Base-by-base conservation (phyloP, 192 early-diverging fungal species). In the Irineochytrium annulatum region DNA sequence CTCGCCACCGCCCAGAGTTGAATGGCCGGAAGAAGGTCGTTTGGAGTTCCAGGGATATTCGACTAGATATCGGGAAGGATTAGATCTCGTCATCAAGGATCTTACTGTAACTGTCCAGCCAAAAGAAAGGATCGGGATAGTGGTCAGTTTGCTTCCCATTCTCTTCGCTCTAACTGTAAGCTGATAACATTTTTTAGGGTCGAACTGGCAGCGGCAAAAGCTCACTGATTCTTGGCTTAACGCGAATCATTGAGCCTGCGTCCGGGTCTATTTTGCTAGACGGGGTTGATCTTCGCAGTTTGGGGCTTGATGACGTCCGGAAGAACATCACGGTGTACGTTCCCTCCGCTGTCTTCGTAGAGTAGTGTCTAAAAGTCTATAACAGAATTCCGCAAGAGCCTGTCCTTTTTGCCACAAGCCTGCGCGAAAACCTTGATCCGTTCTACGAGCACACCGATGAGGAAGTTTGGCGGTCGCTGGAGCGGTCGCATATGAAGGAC, bases 351-450 rank as follows among this genome's bases (percentile, higher is more conserved):
- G 6, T 17, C 30, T n/a, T 57, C 6, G 3, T 26, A 28, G 19
- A 4, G 5, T 24, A 11, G 17, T 24, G 0, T 57, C 24, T 28
- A 14, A 17, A 22, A 17, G 24, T 30, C 29, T 17, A 43, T 26
- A 13, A 2, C 35, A 74, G 67, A 34, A 91, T 97, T 63, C 91
- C 93, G 34, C 92, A 97, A 74, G 91, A 93, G 32, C 91, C 91
- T 3, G 81, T 90, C 20, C 35, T 80, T 39, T 79, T 80, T 63
- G 57, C 65, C 0, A 60, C 67, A 3, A 63, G 55, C 3, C 30
- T 81, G 52, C 63, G 79, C 14, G 45, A 70, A 27, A 93, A 92
- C 68, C 69, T 94, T 17, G 91, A 94, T 67, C 90, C 93, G 16
- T 55, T 67, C 39, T 34, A 49, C 29, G 56, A 66, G 51, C 53